Evolutionary conservation across 495 filamentous ascomycete species (phyloP), one percentile per base, ranked within the genome.

Genomic region (Hyaloscypha finlandica): DNA sequence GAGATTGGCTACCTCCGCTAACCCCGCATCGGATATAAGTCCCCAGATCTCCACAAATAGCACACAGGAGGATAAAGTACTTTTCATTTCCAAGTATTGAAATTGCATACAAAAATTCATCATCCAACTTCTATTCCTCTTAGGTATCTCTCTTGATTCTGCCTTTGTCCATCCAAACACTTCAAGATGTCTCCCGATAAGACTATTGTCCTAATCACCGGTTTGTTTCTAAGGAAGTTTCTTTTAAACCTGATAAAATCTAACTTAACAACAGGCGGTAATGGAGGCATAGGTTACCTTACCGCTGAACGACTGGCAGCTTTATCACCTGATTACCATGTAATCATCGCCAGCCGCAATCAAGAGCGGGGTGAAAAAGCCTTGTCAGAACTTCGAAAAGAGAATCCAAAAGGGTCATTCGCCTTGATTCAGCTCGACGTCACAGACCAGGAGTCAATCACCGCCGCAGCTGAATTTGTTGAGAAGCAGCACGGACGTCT

Each of bases 221-320:
- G 68, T 66, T 54, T 9, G 48, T 37, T 25, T 37, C n/a, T n/a
- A n/a, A n/a, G n/a, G n/a, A 37, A 37, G 11, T 48, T 39, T 25
- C 57, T 19, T 25, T 37, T 6, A 32, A 62, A 39, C 3, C 29
- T 54, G 11, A 11, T 6, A 64, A 39, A 48, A 9, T 19, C 65
- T 62, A 32, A 62, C 74, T 81, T 35, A 76, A 79, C n/a, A 57
- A 78, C 79, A 61, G 81, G 82, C 22, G 79, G 74, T 14, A 85
- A 83, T 70, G 74, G 77, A 66, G 81, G 83, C 8, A 76, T 85
- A 56, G 80, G 82, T 20, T 79, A 77, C 58, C 78, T 74, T 42
- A 75, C 75, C 0, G 77, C 76, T 14, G 72, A 74, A 39, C 73
- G 75, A 29, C 71, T 84, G 14, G 66, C 73, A 22, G 64, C 60